These are phyloP conservation scores for Claviceps capensis DNA, from an alignment of 2,329 filamentous ascomycete species.

Conservation along the genomic window DNA sequence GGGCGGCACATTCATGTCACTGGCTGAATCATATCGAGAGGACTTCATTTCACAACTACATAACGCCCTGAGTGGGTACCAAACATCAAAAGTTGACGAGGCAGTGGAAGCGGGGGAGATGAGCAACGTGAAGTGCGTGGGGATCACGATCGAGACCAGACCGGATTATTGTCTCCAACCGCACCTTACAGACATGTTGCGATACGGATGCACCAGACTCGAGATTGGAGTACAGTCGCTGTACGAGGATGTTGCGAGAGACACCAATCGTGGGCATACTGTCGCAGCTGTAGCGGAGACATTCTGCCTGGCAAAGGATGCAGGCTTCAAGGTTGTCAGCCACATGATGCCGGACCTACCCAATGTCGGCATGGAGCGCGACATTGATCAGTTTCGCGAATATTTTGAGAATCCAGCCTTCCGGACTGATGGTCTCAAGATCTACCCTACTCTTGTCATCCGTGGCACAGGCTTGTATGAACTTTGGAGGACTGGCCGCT, in stretches of 20 bases:
- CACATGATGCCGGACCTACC: conserved; percentile 99
- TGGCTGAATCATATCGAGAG: conserved; percentile 78
- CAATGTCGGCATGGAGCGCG: conserved; percentile 96
- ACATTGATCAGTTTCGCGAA: conserved; percentile 91
- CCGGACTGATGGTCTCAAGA: conserved; percentile 91
- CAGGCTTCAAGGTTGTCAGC: conserved; percentile 95
- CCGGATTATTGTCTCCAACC: conserved; percentile 94
- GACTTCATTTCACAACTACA: conserved; percentile 92
- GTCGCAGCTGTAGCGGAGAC: conserved; percentile 92
- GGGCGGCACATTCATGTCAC: conserved; percentile 98
- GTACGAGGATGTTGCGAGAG: conserved; percentile 95
- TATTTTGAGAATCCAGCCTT: conserved; percentile 97
- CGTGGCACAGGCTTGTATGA: conserved; percentile 94
- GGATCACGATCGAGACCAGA: conserved; percentile 94
- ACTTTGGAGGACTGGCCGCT: conserved; percentile 89
- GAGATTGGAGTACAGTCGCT: conserved; percentile 94
- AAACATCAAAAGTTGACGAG: conserved; percentile 87
- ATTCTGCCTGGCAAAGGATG: conserved; percentile 93
- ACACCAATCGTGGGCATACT: conserved; percentile 93
- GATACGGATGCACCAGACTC: conserved; percentile 91
- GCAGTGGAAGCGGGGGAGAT: conserved; percentile 88
- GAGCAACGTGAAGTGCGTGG: conserved; percentile 95
- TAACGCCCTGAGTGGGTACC: conserved; percentile 92
- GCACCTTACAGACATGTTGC: conserved; percentile 89
- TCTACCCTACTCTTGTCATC: conserved; percentile 95